Evolutionary conservation across 2,329 filamentous ascomycete genomes (phyloP), one percentile per base, ranked within the genome.

Genomic region (Ceratocystis eucalypticola): DNA sequence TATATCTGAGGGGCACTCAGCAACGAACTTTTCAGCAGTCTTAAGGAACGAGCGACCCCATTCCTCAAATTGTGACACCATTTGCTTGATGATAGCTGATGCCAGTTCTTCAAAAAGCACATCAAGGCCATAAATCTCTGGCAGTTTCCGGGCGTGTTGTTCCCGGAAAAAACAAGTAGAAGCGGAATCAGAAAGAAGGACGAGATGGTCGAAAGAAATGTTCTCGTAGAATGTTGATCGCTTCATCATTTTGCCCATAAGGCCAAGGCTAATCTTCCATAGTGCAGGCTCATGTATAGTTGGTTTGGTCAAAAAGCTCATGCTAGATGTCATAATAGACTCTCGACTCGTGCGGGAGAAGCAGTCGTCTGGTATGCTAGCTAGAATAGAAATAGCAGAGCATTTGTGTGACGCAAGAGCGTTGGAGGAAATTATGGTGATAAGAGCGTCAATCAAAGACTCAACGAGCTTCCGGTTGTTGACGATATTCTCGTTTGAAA

Each of bases 181-280:
- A 67, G 76, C 69, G 5, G 72, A 71, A 46, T 76, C 72, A 1
- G 76, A 76, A 7, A 75, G 68, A 4, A 72, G 71, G 1, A 74
- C 71, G 4, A 77, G 72, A 65, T 77, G 71, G 0, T 71, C 69
- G 62, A 78, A 83, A 1, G 68, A 71, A 74, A 82, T 77, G 0
- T 72, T 74, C 69, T 80, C 74, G 69, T 83, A 80, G 66, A 81
- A 81, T 0, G 80, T 82, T 0, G 81, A 76, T n/a, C 76, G 75
- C 4, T 73, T 71, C 77, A 82, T 81, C 28, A 83, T 72, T 70
- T 80, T 83, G 2, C 76, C 72, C 62, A 70, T 62, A 2, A 69
- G 57, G 15, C 64, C 62, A 6, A 70, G 48, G 3, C 59, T 46
- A 20, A 65, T 65, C 61, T 68, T 68, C 65, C 68, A 69, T 25